These are phyloP conservation scores for Nadsonia starkeyi-henricii DNA, from an alignment of 1,139 yeast species.

Conservation along the genomic window DNA sequence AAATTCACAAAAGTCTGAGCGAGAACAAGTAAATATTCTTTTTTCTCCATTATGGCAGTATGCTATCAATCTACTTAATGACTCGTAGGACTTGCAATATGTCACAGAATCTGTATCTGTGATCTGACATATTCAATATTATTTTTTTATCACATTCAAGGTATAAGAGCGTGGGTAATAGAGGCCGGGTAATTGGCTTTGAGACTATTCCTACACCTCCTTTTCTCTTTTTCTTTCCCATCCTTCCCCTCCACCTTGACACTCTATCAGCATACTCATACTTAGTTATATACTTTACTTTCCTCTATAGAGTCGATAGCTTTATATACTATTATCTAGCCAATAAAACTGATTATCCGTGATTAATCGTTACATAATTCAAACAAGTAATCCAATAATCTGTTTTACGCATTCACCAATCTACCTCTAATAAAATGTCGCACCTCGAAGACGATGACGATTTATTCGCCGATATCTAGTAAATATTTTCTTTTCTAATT, in stretches of 20 bases:
- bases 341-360: not conserved
- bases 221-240: not conserved
- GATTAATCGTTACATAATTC: slow-evolving; percentile 2
- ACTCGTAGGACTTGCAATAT: no score
- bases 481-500: slow-evolving; percentile 10
- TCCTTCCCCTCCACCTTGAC: not conserved
- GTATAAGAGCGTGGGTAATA: no score
- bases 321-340: not conserved
- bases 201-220: no score
- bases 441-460: slow-evolving; percentile 75
- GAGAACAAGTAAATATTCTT: slow-evolving; percentile 55
- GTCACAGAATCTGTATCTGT: no score
- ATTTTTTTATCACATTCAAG: no score
- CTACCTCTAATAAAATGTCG: slow-evolving; percentile 31
- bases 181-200: no score
- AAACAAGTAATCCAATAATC: slow-evolving; percentile 3
- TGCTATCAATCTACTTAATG: no score
- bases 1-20: slow-evolving; percentile 78
- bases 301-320: not conserved
- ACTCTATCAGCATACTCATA: not conserved
- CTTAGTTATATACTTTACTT: not conserved
- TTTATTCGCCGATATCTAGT: slow-evolving; percentile 62
- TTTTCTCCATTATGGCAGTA: slow-evolving; percentile 4
- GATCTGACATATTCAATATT: no score
- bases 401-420: not conserved